These are phyloP conservation scores for Buxus sempervirens DNA, from an alignment of 164 flowering plant species.

Conservation along the genomic window DNA sequence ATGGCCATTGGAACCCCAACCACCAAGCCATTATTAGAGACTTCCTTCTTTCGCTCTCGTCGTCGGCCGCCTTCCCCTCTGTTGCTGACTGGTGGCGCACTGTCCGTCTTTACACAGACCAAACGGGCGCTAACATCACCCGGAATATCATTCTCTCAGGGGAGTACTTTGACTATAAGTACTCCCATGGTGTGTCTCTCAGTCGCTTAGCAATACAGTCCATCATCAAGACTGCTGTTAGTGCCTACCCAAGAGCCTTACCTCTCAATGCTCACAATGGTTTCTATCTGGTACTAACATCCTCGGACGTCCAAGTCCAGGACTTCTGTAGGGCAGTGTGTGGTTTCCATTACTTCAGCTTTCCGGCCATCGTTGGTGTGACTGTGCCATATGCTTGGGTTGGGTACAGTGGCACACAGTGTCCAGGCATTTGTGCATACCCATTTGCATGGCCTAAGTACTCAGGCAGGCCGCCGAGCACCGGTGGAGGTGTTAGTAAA, in stretches of 20 bases:
- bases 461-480: conserved; percentile 26
- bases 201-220: conserved; percentile 48
- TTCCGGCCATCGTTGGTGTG: conserved; percentile 45
- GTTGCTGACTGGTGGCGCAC: conserved; percentile 68
- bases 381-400: conserved; percentile 71
- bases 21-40: conserved; percentile 55
- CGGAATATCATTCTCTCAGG: conserved; percentile 33
- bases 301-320: conserved; percentile 50
- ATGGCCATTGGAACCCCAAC: conserved; percentile 54
- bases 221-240: conserved; percentile 39
- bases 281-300: conserved; percentile 56
- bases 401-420: conserved; percentile 55
- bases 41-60: conserved; percentile 55
- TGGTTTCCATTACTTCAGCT: conserved; percentile 72
- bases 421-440: conserved; percentile 66
- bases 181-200: conserved; percentile 53
- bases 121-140: conserved; percentile 59
- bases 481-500: conserved; percentile 7
- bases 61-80: conserved; percentile 40
- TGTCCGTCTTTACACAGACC: conserved; percentile 62
- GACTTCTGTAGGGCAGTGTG: conserved; percentile 68
- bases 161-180: conserved; percentile 36
- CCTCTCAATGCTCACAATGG: conserved; percentile 48
- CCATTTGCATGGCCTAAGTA: conserved; percentile 52
- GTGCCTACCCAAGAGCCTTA: conserved; percentile 15